phyloP scores from a whole-genome alignment of 140 eudicot genomes.

The Anethum foeniculum region DNA sequence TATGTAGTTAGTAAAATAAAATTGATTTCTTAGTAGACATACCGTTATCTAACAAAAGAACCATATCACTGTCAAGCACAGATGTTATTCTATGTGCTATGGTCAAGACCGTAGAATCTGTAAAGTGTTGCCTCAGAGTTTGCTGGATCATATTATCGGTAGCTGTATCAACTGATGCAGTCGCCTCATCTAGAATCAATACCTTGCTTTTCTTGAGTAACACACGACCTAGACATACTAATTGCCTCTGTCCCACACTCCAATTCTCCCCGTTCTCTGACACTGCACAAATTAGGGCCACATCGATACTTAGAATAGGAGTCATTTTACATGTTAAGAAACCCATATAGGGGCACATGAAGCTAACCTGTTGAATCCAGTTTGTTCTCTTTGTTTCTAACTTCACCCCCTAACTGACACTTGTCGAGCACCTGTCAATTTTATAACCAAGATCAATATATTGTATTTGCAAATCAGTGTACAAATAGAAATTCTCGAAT shows the following conservation, averaged over 20 bases:
- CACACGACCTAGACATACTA: conserved; percentile 80
- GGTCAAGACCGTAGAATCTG: conserved; percentile 56
- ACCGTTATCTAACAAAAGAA: conserved; percentile 65
- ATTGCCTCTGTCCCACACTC: conserved; percentile 91
- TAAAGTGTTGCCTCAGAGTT: conserved; percentile 53
- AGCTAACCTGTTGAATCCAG: conserved; percentile 68
- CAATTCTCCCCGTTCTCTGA: conserved; percentile 88
- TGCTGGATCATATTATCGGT: conserved; percentile 82
- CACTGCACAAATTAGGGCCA: conserved; percentile 29
- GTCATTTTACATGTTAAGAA: background rate
- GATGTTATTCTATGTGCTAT: conserved; percentile 82
- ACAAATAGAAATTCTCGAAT: background rate
- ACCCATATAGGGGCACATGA: background rate
- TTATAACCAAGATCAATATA: background rate
- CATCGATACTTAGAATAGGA: background rate
- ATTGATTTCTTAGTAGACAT: background rate
- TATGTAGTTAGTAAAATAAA: background rate
- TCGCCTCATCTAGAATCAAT: conserved; percentile 84
- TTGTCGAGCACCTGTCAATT: conserved; percentile 62
- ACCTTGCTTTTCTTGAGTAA: conserved; percentile 76
- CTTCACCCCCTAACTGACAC: conserved; percentile 92
- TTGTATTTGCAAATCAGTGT: background rate
- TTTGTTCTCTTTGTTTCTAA: conserved; percentile 63
- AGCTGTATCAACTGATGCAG: conserved; percentile 92
- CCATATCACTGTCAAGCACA: conserved; percentile 81